Conservation (phyloP, 1,284 basidiomycete genomes). For the Phellinidium pouzarii region DNA sequence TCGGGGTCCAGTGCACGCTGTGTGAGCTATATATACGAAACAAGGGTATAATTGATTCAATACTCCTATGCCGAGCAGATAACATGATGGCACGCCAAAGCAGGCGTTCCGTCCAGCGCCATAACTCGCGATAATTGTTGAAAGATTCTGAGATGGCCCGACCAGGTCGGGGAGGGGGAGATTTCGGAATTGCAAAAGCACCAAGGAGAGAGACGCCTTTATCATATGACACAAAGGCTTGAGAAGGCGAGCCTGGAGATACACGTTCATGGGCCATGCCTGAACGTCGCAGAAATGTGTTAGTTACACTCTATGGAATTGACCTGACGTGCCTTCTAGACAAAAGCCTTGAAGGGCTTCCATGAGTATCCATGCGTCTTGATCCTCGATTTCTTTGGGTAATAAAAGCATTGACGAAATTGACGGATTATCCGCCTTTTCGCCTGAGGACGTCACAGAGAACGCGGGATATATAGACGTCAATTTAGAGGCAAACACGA, state of each 20-base stretch:
- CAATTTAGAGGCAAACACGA: slow-evolving; percentile 42
- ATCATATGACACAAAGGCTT: slow-evolving; percentile 28
- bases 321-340: slow-evolving; percentile 48
- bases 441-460: slow-evolving; percentile 30
- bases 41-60: slow-evolving; percentile 47
- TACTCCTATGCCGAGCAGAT: slow-evolving; percentile 41
- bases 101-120: slow-evolving; percentile 72
- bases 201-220: slow-evolving; percentile 41
- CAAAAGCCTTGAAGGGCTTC: slow-evolving; percentile 62
- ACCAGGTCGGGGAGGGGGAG: slow-evolving; percentile 27
- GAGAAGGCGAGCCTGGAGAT: slow-evolving; percentile 18
- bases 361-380: slow-evolving; percentile 55
- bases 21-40: slow-evolving; percentile 52
- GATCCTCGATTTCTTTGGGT: slow-evolving; percentile 49
- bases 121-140: slow-evolving; percentile 59
- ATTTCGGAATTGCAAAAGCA: slow-evolving; percentile 27
- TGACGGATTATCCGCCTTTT: slow-evolving; percentile 37
- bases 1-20: slow-evolving; percentile 65
- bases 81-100: slow-evolving; percentile 63
- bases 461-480: slow-evolving; percentile 44
- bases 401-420: slow-evolving; percentile 31
- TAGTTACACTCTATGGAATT: neutral
- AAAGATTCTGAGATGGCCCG: slow-evolving; percentile 46
- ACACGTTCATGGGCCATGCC: slow-evolving; percentile 27
- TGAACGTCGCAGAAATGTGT: slow-evolving; percentile 11